Percentiles rank a stretch among this genome's conserved stretches.
Conservation (phyloP, 2,329 filamentous ascomycete genomes). For the Westerdykella sp. region DNA sequence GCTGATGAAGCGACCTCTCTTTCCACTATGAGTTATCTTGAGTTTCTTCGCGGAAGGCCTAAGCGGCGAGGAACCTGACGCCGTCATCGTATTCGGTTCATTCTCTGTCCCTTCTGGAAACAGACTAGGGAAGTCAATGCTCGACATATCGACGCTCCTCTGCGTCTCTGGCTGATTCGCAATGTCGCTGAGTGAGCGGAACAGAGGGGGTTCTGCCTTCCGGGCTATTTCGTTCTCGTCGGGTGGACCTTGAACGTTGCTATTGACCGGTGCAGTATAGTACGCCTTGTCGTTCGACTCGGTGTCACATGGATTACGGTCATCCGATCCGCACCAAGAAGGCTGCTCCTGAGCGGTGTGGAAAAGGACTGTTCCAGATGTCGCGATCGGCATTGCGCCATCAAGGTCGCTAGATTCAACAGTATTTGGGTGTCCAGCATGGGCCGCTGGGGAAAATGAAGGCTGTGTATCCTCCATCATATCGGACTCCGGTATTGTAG, state of each 20-base stretch:
- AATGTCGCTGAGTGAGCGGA: conserved; percentile 33
- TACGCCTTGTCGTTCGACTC: background rate
- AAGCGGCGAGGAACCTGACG: conserved; percentile 15
- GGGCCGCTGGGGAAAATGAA: conserved; percentile 13
- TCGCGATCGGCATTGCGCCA: conserved; percentile 5
- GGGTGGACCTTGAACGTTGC: background rate
- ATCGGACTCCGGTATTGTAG: conserved; percentile 31
- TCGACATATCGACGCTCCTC: conserved; percentile 24
- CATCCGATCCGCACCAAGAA: conserved; percentile 4
- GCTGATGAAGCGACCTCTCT: conserved; percentile 13
- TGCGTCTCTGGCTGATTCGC: conserved; percentile 32
- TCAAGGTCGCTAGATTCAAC: conserved; percentile 1
- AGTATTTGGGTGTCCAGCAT: background rate
- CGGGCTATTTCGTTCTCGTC: background rate
- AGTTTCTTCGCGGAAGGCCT: conserved; percentile 26
- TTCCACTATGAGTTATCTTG: conserved; percentile 20
- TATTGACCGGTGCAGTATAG: background rate
- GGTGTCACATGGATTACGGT: background rate
- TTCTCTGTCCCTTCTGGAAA: conserved; percentile 30
- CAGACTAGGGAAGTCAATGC: conserved; percentile 28
- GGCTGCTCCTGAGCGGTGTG: conserved; percentile 38
- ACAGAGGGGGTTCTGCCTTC: conserved; percentile 10
- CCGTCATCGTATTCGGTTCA: conserved; percentile 22
- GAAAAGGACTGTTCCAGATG: conserved; percentile 18
- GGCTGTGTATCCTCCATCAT: conserved; percentile 31